These are phyloP conservation scores for Lipomyces kockii DNA, from an alignment of 805 yeast genomes.

Conservation along the genomic window DNA sequence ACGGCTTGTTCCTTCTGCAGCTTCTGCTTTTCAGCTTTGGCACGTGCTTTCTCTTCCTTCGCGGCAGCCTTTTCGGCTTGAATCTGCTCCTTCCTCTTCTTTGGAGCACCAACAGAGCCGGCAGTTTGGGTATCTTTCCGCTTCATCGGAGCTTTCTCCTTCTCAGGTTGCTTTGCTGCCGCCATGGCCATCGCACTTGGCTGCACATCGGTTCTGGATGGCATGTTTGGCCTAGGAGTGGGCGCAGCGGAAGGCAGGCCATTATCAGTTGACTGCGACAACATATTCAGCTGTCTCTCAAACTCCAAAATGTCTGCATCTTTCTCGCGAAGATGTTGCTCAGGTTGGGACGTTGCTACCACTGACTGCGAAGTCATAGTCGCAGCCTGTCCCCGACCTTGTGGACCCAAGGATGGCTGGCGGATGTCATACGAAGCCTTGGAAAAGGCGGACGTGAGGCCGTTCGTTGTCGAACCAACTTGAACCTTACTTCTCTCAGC, in stretches of 20 bases:
- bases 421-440: neutral
- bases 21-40: slow-evolving; percentile 22
- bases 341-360: neutral
- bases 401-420: neutral
- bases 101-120: neutral
- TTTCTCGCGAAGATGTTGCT: neutral
- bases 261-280: neutral
- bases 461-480: neutral
- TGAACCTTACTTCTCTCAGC: neutral
- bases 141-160: neutral
- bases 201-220: neutral
- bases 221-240: neutral
- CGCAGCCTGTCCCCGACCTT: neutral
- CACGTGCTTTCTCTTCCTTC: slow-evolving; percentile 21
- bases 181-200: neutral
- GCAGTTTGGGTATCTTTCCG: neutral
- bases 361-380: neutral
- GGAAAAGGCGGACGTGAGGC: neutral
- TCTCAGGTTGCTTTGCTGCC: neutral
- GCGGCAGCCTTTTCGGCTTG: slow-evolving; percentile 6
- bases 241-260: neutral
- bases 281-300: neutral
- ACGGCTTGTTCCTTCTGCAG: slow-evolving; percentile 19
- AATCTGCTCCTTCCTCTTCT: slow-evolving; percentile 22
- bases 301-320: slow-evolving; percentile 3